phyloP scores from a whole-genome alignment of 2,329 filamentous ascomycete genomes.

The Ophiobolus disseminans region DNA sequence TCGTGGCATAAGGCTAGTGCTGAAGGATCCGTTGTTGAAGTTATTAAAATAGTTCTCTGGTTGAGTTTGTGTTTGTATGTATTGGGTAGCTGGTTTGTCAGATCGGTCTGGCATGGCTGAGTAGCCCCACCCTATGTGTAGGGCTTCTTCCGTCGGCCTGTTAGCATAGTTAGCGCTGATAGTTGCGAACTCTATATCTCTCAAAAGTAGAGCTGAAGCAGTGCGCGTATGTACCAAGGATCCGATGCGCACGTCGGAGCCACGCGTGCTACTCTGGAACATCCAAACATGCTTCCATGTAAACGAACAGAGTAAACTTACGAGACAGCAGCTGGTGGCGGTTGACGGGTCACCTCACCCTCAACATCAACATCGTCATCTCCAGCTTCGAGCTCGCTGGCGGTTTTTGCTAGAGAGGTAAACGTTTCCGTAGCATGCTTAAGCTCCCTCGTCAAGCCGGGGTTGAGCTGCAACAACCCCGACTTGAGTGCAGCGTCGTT shows the following conservation, averaged over 20 bases:
- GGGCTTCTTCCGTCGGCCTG: conserved; percentile 4
- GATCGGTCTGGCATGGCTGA: conserved; percentile 9
- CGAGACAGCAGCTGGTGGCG: not conserved
- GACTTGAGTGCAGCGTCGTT: conserved; percentile 67
- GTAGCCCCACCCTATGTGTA: conserved; percentile 39
- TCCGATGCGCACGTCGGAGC: not conserved
- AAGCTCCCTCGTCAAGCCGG: conserved; percentile 65
- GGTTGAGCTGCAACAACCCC: conserved; percentile 64
- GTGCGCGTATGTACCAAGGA: not conserved
- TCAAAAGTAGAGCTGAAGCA: no score
- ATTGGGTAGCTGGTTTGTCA: not conserved
- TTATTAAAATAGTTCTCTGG: conserved; percentile 22
- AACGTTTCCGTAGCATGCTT: conserved; percentile 66
- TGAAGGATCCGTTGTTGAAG: conserved; percentile 13
- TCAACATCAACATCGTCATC: conserved; percentile 47
- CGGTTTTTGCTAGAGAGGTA: conserved; percentile 59
- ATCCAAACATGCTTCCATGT: not conserved
- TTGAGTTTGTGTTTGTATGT: conserved; percentile 6
- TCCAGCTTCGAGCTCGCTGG: conserved; percentile 44
- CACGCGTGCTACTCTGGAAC: not conserved
- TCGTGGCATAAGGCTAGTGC: conserved; percentile 18
- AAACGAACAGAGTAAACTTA: not conserved
- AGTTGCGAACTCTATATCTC: no score
- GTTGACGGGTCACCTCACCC: conserved; percentile 10
- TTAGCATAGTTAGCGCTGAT: conserved; percentile 9